Evolutionary conservation across 805 yeast species (phyloP).

Genomic region (Candida odintsovae): DNA sequence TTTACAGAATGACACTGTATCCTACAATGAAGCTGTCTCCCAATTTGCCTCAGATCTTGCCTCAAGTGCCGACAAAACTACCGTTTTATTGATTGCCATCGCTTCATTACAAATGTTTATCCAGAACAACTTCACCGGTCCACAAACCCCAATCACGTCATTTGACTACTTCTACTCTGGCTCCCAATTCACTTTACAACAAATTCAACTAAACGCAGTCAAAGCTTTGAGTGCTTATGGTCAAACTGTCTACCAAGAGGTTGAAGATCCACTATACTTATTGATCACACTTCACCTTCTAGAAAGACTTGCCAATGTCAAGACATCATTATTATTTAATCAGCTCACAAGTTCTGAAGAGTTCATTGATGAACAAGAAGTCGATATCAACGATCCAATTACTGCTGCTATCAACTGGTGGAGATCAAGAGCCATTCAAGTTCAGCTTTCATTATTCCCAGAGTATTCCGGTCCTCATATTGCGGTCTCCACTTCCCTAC

Average conservation of each 20-base stretch:
- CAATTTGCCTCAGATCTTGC: not conserved
- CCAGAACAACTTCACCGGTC: slow-evolving; percentile 82
- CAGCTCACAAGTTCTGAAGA: slow-evolving; percentile 25
- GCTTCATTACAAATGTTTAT: slow-evolving; percentile 62
- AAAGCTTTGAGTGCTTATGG: slow-evolving; percentile 52
- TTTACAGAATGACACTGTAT: not conserved
- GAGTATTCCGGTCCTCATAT: slow-evolving; percentile 50
- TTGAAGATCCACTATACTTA: slow-evolving; percentile 43
- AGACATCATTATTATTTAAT: slow-evolving; percentile 25
- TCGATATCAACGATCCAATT: slow-evolving; percentile 9
- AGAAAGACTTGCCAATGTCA: slow-evolving; percentile 31
- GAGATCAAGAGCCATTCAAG: slow-evolving; percentile 64
- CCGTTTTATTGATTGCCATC: slow-evolving; percentile 32
- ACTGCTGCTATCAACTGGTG: slow-evolving; percentile 62
- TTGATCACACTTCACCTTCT: slow-evolving; percentile 38
- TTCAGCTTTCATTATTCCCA: slow-evolving; percentile 56
- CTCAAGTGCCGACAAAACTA: slow-evolving; percentile 5
- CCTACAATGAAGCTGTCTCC: slow-evolving; percentile 8
- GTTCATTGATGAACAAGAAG: slow-evolving; percentile 14
- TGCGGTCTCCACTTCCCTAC: slow-evolving; percentile 29
- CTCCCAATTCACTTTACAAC: slow-evolving; percentile 4
- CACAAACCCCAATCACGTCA: slow-evolving; percentile 41
- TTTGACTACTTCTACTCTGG: slow-evolving; percentile 23
- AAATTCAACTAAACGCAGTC: slow-evolving; percentile 24
- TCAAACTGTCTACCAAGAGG: slow-evolving; percentile 61